Percentiles rank a stretch among this genome's conserved stretches.
Evolutionary conservation across 129 eudicot genomes (phyloP).

Genomic region (Saussurea involucrata): DNA sequence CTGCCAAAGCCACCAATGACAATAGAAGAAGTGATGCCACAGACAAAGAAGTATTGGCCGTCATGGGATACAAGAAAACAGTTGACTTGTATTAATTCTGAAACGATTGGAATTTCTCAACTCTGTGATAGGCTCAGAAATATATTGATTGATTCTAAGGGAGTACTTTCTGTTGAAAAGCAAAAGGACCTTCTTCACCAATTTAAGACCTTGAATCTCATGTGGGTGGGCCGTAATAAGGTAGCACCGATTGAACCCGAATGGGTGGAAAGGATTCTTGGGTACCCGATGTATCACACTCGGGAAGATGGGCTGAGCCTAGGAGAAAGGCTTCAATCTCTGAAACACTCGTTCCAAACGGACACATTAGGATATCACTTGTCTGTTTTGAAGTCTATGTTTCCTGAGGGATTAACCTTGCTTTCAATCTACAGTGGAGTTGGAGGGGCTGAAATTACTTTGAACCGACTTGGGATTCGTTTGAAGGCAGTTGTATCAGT

Average conservation of each 20-base stretch:
- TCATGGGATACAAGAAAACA: slow-evolving; percentile 91
- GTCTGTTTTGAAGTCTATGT: slow-evolving; percentile 59
- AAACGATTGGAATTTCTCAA: slow-evolving; percentile 41
- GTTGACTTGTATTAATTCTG: slow-evolving; percentile 49
- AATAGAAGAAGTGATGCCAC: slow-evolving; percentile 63
- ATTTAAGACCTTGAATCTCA: slow-evolving; percentile 47
- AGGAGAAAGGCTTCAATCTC: slow-evolving; percentile 53
- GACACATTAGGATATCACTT: slow-evolving; percentile 77
- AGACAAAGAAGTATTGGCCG: slow-evolving; percentile 72
- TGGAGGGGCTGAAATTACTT: slow-evolving; percentile 87
- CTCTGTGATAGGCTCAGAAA: slow-evolving; percentile 52
- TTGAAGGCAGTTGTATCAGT: slow-evolving; percentile 72
- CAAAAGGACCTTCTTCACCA: slow-evolving; percentile 62
- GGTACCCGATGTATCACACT: slow-evolving; percentile 76
- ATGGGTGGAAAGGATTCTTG: slow-evolving; percentile 63
- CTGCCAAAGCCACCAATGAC: slow-evolving; percentile 71
- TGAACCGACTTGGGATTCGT: slow-evolving; percentile 70
- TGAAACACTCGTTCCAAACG: slow-evolving; percentile 65
- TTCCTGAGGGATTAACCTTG: slow-evolving; percentile 63
- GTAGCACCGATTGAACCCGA: slow-evolving; percentile 71
- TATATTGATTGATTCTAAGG: slow-evolving; percentile 42
- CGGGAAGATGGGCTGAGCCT: slow-evolving; percentile 40
- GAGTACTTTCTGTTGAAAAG: slow-evolving; percentile 51
- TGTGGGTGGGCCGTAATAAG: slow-evolving; percentile 69
- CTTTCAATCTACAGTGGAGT: slow-evolving; percentile 75